A percentile compares a stretch with the other conserved stretches of the same genome.
Evolutionary conservation across 192 early-diverging fungal genomes (phyloP).

Genomic region (Helicostylum pulchrum): DNA sequence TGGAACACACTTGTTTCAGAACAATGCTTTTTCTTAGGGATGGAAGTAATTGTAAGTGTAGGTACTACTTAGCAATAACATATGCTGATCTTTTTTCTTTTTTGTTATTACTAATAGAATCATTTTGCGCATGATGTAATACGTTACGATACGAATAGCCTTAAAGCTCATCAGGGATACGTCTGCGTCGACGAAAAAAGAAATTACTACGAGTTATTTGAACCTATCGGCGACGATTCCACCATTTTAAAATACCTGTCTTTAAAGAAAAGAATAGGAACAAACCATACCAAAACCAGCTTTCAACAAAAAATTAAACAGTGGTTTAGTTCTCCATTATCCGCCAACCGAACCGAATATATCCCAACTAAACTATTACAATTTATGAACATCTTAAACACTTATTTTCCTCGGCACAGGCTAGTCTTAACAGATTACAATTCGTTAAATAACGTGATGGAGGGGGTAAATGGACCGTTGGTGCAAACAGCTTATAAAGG

Average conservation of each 20-base stretch:
- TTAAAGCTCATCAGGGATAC: slow-evolving; percentile 72
- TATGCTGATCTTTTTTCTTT: neutral
- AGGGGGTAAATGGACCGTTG: slow-evolving; percentile 81
- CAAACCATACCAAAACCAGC: slow-evolving; percentile 55
- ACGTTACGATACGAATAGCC: slow-evolving; percentile 73
- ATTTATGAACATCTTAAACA: slow-evolving; percentile 70
- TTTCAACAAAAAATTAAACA: too few relatives aligned
- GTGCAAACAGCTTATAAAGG: slow-evolving; percentile 89
- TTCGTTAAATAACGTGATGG: slow-evolving; percentile 75
- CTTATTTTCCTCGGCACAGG: slow-evolving; percentile 82
- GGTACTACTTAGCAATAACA: neutral
- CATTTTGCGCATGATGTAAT: slow-evolving; percentile 96
- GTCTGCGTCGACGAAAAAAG: slow-evolving; percentile 78
- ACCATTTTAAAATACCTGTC: slow-evolving; percentile 68
- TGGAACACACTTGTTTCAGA: slow-evolving; percentile 70
- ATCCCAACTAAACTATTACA: slow-evolving; percentile 80
- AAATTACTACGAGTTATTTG: slow-evolving; percentile 83
- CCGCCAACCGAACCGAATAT: slow-evolving; percentile 72
- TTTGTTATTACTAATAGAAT: slow-evolving; percentile 61
- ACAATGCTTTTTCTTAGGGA: slow-evolving; percentile 88
- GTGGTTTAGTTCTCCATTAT: neutral
- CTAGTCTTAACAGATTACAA: slow-evolving; percentile 93
- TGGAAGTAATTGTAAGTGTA: slow-evolving; percentile 85
- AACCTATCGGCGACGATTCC: slow-evolving; percentile 68
- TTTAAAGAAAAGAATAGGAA: slow-evolving; percentile 56